Evolutionary conservation across 169 alveolate species (phyloP).

Genomic region (Plasmodium cynomolgi): DNA sequence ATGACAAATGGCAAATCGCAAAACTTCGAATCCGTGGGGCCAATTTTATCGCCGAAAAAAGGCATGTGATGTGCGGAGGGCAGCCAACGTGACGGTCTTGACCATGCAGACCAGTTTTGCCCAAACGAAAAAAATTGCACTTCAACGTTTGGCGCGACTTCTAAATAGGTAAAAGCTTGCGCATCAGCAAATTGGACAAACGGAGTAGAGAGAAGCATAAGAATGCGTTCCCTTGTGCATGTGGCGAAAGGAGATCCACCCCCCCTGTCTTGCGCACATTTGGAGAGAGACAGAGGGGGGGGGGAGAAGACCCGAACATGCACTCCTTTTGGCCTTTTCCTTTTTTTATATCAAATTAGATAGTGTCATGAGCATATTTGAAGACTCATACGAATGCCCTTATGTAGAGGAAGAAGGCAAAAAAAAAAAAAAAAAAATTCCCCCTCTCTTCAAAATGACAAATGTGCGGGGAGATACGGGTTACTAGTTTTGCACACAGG

Average conservation of each 20-base stretch:
- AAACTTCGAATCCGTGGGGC: background rate
- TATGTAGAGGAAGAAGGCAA: background rate
- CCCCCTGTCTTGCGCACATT: background rate
- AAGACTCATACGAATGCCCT: background rate
- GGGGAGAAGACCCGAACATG: background rate
- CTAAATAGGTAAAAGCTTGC: background rate
- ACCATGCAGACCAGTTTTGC: background rate
- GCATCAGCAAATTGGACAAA: background rate
- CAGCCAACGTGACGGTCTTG: background rate
- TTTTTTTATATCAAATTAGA: background rate
- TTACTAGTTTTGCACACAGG: background rate
- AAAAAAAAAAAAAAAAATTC: background rate
- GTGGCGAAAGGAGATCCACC: background rate
- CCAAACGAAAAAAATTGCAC: background rate
- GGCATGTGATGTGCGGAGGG: background rate
- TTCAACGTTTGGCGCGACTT: background rate
- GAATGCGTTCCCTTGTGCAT: background rate
- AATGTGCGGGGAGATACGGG: background rate
- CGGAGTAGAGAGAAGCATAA: background rate
- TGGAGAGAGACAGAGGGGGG: background rate
- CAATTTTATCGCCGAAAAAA: background rate
- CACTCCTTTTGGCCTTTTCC: background rate
- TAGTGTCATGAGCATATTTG: background rate
- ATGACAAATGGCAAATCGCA: background rate
- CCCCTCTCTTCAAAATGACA: background rate